A percentile compares a stretch with the other conserved stretches of the same genome.
Conservation (phyloP, 208 protist genomes). For the Trypanosoma vivax region DNA sequence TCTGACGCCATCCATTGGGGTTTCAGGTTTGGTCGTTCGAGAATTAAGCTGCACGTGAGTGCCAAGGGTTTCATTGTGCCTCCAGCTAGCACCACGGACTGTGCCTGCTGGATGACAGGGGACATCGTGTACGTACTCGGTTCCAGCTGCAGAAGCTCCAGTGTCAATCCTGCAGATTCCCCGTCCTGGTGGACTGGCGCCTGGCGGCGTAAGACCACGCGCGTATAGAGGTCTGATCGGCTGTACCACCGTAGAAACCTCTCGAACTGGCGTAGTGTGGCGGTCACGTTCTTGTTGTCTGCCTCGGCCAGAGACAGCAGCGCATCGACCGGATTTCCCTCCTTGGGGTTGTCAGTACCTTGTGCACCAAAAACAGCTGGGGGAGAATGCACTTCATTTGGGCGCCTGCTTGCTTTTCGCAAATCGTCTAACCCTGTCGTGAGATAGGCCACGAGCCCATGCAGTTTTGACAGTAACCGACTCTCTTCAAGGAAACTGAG, state of each 20-base stretch:
- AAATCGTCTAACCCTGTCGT: no score
- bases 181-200: background rate
- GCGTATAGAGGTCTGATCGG: conserved; percentile 17
- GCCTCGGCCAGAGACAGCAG: background rate
- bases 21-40: conserved; percentile 17
- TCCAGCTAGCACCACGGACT: conserved; percentile 75
- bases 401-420: background rate
- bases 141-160: conserved; percentile 67
- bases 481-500: conserved; percentile 48
- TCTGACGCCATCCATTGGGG: background rate
- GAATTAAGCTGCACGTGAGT: conserved; percentile 70
- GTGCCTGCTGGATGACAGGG: conserved; percentile 43
- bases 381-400: no score
- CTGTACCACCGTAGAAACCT: conserved; percentile 32
- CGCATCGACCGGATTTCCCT: background rate
- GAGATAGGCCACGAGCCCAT: conserved; percentile 41
- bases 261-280: conserved; percentile 25
- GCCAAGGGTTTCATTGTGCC: conserved; percentile 91
- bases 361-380: no score
- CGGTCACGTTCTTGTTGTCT: conserved; percentile 2
- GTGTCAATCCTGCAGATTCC: background rate
- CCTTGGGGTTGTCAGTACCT: no score
- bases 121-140: conserved; percentile 54
- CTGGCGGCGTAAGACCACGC: conserved; percentile 1
- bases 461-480: conserved; percentile 64